Percentiles rank a stretch among this genome's conserved stretches.
Conservation (phyloP, 768 basidiomycete genomes). For the Auricularia sp. region DNA sequence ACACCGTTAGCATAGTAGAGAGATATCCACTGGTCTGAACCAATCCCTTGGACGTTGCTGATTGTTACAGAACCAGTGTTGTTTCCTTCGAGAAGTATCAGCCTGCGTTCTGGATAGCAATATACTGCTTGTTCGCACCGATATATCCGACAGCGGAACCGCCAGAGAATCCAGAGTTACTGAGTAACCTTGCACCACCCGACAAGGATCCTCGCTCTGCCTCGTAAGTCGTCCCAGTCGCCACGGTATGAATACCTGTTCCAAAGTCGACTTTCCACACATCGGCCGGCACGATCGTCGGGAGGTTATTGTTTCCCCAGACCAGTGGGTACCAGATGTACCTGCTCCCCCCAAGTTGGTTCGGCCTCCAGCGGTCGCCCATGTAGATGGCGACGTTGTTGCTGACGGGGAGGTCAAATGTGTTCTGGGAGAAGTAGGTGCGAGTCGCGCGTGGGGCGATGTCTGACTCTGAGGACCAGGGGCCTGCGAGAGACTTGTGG, state of each 20-base stretch:
- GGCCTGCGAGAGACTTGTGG: conserved; percentile 37
- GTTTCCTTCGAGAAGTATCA: not conserved
- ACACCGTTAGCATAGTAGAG: conserved; percentile 52
- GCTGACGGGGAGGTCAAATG: conserved; percentile 29
- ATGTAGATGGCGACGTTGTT: conserved; percentile 41
- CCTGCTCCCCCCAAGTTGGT: conserved; percentile 36
- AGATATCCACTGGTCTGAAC: conserved; percentile 43
- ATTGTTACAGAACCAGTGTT: conserved; percentile 31
- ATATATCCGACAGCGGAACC: conserved; percentile 46
- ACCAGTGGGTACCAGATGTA: conserved; percentile 55
- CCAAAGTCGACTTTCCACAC: conserved; percentile 44
- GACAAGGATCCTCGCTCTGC: conserved; percentile 42
- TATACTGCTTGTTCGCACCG: too few relatives aligned
- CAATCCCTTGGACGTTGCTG: conserved; percentile 44
- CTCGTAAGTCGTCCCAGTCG: conserved; percentile 43
- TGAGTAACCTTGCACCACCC: conserved; percentile 37
- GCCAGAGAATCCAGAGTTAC: conserved; percentile 39
- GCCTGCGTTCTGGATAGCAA: too few relatives aligned
- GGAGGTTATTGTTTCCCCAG: conserved; percentile 43
- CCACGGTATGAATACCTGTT: conserved; percentile 39
- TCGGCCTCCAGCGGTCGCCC: conserved; percentile 54
- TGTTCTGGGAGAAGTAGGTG: conserved; percentile 54
- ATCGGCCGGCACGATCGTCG: conserved; percentile 43
- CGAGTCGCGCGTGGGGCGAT: conserved; percentile 39
- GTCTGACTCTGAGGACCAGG: conserved; percentile 48